Percentiles rank a stretch among this genome's conserved stretches.
Evolutionary conservation across 352 stramenopile genomes (phyloP).

Genomic region (Pseudoperonospora humuli): DNA sequence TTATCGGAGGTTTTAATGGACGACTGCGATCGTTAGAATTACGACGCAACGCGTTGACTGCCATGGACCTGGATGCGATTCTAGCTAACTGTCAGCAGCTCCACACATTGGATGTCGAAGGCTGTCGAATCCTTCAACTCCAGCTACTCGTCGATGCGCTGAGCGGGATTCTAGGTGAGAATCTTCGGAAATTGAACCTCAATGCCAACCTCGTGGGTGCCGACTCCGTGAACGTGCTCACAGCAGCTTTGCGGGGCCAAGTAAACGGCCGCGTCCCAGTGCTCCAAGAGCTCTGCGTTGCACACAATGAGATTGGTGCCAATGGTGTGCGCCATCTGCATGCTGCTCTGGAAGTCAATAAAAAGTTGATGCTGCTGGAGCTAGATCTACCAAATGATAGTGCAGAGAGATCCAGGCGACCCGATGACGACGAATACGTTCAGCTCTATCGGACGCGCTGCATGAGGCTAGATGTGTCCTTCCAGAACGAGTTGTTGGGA

Average conservation of each 20-base stretch:
- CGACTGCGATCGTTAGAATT: slow-evolving; percentile 21
- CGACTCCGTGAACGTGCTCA: slow-evolving; percentile 19
- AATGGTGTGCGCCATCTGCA: slow-evolving; percentile 27
- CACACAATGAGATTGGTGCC: slow-evolving; percentile 25
- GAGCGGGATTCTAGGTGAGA: slow-evolving; percentile 10
- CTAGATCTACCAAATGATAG: slow-evolving; percentile 23
- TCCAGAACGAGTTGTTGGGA: slow-evolving; percentile 26
- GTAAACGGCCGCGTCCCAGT: slow-evolving; percentile 6
- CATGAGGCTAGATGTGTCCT: slow-evolving; percentile 25
- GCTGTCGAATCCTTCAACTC: slow-evolving; percentile 23
- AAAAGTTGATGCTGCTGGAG: slow-evolving; percentile 22
- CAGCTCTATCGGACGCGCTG: slow-evolving; percentile 27
- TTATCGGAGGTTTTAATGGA: slow-evolving; percentile 18
- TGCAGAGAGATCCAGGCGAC: slow-evolving; percentile 4
- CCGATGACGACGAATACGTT: slow-evolving; percentile 23
- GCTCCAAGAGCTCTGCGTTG: slow-evolving; percentile 18
- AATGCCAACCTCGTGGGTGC: slow-evolving; percentile 27
- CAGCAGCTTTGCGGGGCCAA: slow-evolving; percentile 17
- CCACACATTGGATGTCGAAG: slow-evolving; percentile 22
- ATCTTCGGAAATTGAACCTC: slow-evolving; percentile 23
- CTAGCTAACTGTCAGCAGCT: slow-evolving; percentile 16
- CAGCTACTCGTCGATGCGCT: slow-evolving; percentile 28
- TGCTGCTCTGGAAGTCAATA: slow-evolving; percentile 21
- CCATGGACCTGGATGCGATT: slow-evolving; percentile 25
- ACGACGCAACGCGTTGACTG: slow-evolving; percentile 19